phyloP scores from a whole-genome alignment of 2,329 filamentous ascomycete species.

The Didymella pomorum region DNA sequence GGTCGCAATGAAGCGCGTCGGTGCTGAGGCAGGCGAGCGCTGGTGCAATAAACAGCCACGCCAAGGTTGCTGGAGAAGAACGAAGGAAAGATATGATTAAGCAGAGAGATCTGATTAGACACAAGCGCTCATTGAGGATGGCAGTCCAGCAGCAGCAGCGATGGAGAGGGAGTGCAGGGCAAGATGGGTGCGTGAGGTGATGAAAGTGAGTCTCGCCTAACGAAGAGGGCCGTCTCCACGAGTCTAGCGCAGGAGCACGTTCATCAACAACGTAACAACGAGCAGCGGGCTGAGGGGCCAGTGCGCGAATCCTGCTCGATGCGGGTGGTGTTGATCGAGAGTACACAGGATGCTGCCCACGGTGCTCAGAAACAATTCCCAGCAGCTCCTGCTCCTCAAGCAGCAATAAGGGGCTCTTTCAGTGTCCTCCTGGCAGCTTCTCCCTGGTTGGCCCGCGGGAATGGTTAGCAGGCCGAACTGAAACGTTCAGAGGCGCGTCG shows the following conservation, averaged over 20 bases:
- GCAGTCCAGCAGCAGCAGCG: conserved; percentile 28
- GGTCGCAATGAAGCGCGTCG: conserved; percentile 25
- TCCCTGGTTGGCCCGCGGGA: conserved; percentile 35
- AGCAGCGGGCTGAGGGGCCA: conserved; percentile 5
- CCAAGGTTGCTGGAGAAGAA: conserved; percentile 49
- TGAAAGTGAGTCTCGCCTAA: conserved; percentile 20
- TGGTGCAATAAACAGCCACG: conserved; percentile 50
- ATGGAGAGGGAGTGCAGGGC: conserved; percentile 25
- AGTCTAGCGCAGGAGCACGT: conserved; percentile 17
- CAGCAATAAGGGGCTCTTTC: conserved; percentile 18
- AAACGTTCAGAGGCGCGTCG: conserved; percentile 45
- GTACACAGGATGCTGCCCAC: neutral
- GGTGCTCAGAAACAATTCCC: neutral
- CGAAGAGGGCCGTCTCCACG: conserved; percentile 9
- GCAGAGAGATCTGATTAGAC: conserved; percentile 40
- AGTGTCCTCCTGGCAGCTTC: conserved; percentile 17
- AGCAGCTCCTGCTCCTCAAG: neutral
- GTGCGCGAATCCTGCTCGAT: conserved; percentile 2
- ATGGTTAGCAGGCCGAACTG: conserved; percentile 25
- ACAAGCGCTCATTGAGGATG: conserved; percentile 38
- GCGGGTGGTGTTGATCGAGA: neutral
- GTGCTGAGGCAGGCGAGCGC: conserved; percentile 22
- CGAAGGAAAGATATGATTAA: conserved; percentile 48
- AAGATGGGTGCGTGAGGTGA: conserved; percentile 26
- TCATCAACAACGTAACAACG: conserved; percentile 7